Percentiles rank a stretch among this genome's conserved stretches.
Conservation (phyloP, 352 stramenopile genomes). For the Phytopythium ostracodes region DNA sequence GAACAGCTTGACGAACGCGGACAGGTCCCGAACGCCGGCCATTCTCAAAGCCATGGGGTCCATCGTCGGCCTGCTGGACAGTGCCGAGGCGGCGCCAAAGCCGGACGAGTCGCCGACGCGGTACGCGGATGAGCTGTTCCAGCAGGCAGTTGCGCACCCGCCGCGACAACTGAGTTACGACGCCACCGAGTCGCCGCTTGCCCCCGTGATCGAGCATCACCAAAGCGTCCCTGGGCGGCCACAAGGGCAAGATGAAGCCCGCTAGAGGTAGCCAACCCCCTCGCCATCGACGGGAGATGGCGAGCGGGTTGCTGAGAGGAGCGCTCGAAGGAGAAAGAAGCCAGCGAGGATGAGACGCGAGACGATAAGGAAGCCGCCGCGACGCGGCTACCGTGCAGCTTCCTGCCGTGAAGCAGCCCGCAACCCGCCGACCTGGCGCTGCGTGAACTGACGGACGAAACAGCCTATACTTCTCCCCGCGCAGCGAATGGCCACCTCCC, state of each 20-base stretch:
- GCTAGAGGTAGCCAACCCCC: neutral
- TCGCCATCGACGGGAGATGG: too few species aligned
- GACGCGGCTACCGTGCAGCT: neutral
- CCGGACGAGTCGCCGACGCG: slow-evolving; percentile 18
- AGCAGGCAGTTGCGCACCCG: neutral
- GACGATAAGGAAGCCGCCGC: neutral
- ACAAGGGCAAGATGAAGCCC: neutral
- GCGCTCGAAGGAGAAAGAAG: neutral
- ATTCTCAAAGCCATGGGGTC: slow-evolving; percentile 21
- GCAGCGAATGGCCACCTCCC: too few species aligned
- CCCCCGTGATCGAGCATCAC: neutral
- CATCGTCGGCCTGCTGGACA: slow-evolving; percentile 14
- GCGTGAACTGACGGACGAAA: too few species aligned
- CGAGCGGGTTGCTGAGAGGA: neutral
- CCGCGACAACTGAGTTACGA: neutral
- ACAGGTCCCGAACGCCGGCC: neutral
- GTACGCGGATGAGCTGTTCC: slow-evolving; percentile 24
- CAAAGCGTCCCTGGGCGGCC: neutral
- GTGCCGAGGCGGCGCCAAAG: slow-evolving; percentile 3
- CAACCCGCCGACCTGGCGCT: neutral
- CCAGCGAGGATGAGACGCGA: neutral
- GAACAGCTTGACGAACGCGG: slow-evolving; percentile 12
- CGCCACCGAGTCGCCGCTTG: neutral
- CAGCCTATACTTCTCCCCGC: neutral
- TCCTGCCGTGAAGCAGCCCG: neutral